Percentiles rank a stretch among this genome's conserved stretches.
These are phyloP conservation scores for Insectozyma bohioensis DNA, from an alignment of 1,139 yeast genomes.

Conservation along the genomic window DNA sequence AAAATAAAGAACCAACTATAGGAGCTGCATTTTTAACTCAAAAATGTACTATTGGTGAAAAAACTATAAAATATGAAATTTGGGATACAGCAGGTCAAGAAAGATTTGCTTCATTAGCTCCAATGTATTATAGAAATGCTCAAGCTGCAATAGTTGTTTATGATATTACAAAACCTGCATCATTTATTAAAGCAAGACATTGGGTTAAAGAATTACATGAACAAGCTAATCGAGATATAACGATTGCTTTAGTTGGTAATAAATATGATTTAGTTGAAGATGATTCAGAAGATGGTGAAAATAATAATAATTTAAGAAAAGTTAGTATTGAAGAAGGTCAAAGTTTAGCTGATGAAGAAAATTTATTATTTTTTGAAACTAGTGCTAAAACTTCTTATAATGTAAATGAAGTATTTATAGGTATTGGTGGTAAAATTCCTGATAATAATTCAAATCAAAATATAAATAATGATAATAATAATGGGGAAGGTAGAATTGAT, in stretches of 20 bases:
- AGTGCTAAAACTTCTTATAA: slow-evolving; percentile 91
- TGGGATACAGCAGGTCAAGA: slow-evolving; percentile 99
- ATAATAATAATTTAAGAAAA: slow-evolving; percentile 51
- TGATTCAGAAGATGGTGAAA: slow-evolving; percentile 15
- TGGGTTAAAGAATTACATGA: slow-evolving; percentile 98
- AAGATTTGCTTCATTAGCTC: slow-evolving; percentile 93
- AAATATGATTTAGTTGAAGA: slow-evolving; percentile 68
- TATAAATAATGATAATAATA: slow-evolving; percentile 8
- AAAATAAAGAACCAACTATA: slow-evolving; percentile 94
- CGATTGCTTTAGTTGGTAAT: slow-evolving; percentile 93
- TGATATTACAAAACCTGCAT: slow-evolving; percentile 95
- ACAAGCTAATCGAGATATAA: slow-evolving; percentile 87
- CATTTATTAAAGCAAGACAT: slow-evolving; percentile 96
- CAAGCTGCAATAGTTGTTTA: slow-evolving; percentile 97
- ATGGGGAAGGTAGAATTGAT: slow-evolving; percentile 27
- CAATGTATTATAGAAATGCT: slow-evolving; percentile 98
- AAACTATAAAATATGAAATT: slow-evolving; percentile 91
- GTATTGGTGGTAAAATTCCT: slow-evolving; percentile 84
- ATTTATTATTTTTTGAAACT: slow-evolving; percentile 82
- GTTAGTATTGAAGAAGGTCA: slow-evolving; percentile 89
- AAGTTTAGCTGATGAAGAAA: slow-evolving; percentile 68
- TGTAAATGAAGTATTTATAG: slow-evolving; percentile 76
- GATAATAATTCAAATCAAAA: slow-evolving; percentile 18
- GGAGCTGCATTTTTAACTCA: slow-evolving; percentile 98
- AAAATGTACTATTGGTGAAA: slow-evolving; percentile 86